phyloP scores from a whole-genome alignment of 805 yeast species.

The Cyberlindnera galapagoensis region DNA sequence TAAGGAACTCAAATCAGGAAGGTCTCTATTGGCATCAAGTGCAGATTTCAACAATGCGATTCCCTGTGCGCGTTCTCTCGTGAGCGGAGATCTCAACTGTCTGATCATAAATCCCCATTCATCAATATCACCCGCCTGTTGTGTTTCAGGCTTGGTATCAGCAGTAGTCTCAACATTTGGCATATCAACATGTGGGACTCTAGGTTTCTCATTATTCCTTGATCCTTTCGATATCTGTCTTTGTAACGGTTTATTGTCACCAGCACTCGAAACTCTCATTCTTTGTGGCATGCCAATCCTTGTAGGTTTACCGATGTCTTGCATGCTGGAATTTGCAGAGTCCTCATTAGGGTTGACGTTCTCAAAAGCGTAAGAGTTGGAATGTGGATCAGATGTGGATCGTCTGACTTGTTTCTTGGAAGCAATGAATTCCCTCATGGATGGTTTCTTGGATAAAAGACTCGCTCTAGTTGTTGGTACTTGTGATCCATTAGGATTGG shows the following conservation, averaged over 20 bases:
- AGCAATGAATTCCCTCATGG: slow-evolving; percentile 41
- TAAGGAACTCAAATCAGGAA: slow-evolving; percentile 13
- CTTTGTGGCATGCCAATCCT: slow-evolving; percentile 21
- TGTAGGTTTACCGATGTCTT: slow-evolving; percentile 20
- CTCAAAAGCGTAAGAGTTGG: no score
- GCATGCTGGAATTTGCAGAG: neutral
- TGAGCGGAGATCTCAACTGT: slow-evolving; percentile 17
- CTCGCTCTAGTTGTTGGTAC: no score
- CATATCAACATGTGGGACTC: neutral
- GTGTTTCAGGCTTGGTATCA: no score
- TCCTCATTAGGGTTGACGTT: neutral
- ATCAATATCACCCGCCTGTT: neutral
- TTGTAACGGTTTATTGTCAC: slow-evolving; percentile 11
- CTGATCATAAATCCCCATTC: slow-evolving; percentile 7
- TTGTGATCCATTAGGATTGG: no score
- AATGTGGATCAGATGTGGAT: slow-evolving; percentile 28
- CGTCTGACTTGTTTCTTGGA: slow-evolving; percentile 39
- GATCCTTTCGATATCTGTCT: slow-evolving; percentile 16
- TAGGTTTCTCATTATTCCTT: slow-evolving; percentile 5
- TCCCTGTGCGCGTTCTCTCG: slow-evolving; percentile 22
- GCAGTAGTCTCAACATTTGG: neutral
- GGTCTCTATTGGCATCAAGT: neutral
- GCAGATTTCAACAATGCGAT: slow-evolving; percentile 9
- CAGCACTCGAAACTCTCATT: slow-evolving; percentile 17
- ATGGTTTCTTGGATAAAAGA: slow-evolving; percentile 40